Conservation (phyloP, 179 eudicot species). For the Silene vulgaris region DNA sequence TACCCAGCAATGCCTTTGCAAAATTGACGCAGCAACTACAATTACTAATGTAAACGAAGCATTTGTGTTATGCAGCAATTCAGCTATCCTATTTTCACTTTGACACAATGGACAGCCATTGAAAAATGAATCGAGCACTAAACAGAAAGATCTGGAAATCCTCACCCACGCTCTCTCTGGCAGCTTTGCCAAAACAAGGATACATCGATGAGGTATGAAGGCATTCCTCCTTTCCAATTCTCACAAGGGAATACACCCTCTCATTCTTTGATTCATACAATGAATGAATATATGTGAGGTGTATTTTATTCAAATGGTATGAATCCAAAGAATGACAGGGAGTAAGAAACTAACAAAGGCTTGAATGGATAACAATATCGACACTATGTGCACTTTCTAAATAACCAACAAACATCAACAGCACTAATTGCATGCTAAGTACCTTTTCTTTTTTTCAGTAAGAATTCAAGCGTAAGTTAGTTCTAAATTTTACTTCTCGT, state of each 20-base stretch:
- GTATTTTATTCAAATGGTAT: no score
- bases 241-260: background rate
- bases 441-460: background rate
- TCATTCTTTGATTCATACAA: no score
- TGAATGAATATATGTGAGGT: no score
- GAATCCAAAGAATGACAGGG: background rate
- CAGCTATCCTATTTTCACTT: background rate
- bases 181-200: background rate
- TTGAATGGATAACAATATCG: background rate
- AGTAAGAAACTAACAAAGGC: background rate
- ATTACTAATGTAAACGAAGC: background rate
- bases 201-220: background rate
- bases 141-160: background rate
- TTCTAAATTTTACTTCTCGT: background rate
- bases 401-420: background rate
- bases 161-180: background rate
- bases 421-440: background rate
- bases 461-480: background rate
- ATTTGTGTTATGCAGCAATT: background rate
- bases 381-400: background rate
- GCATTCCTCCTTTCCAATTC: background rate
- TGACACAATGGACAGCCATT: background rate
- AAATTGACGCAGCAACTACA: background rate
- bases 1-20: background rate
- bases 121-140: background rate